phyloP scores from a whole-genome alignment of 192 early-diverging fungal genomes.

The Rhizophagus clarus region DNA sequence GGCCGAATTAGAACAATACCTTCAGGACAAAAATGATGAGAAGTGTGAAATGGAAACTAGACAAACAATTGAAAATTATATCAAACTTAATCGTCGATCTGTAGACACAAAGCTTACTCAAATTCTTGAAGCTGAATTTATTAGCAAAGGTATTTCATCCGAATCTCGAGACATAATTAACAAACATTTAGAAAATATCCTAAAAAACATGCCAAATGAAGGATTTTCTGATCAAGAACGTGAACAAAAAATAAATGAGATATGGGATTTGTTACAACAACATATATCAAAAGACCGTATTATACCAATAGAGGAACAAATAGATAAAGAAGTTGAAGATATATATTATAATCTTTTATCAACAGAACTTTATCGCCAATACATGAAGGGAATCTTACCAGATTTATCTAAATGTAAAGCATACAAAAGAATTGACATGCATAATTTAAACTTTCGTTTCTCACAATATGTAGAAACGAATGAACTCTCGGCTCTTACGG shows the following conservation, averaged over 20 bases:
- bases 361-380: neutral
- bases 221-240: neutral
- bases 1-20: neutral
- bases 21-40: neutral
- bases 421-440: neutral
- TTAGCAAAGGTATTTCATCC: conserved; percentile 9
- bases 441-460: neutral
- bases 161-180: conserved; percentile 21
- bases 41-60: conserved; percentile 2
- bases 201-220: neutral
- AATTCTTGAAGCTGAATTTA: conserved; percentile 2
- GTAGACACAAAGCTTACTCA: conserved; percentile 6
- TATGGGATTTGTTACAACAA: conserved; percentile 4
- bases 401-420: conserved; percentile 4
- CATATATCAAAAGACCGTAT: neutral
- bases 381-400: neutral
- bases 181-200: neutral
- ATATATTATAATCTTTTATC: neutral
- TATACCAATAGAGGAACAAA: neutral
- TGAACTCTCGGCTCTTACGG: neutral
- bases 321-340: conserved; percentile 15
- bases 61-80: conserved; percentile 19
- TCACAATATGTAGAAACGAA: neutral
- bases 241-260: neutral
- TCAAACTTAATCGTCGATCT: conserved; percentile 7